A percentile compares a stretch with the other conserved stretches of the same genome.
Conservation (phyloP, 805 yeast species). For the Pichia manshurica region DNA sequence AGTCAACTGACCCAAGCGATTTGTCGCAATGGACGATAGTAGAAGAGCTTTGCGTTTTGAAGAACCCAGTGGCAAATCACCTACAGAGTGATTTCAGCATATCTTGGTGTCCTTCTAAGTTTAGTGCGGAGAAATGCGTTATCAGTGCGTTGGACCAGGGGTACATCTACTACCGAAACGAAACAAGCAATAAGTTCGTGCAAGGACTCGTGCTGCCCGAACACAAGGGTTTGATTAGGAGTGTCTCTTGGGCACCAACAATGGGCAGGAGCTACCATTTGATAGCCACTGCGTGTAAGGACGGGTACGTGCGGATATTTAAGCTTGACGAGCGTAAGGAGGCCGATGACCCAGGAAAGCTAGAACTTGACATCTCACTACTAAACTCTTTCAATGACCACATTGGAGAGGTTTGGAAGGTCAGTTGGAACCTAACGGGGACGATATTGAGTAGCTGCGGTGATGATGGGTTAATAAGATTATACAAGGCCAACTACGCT, state of each 20-base stretch:
- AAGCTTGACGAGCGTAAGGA: slow-evolving; percentile 48
- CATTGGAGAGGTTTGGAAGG: slow-evolving; percentile 78
- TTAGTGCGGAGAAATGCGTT: slow-evolving; percentile 71
- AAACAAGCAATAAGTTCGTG: slow-evolving; percentile 43
- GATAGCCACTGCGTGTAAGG: slow-evolving; percentile 93
- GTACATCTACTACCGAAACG: slow-evolving; percentile 54
- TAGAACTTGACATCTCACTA: slow-evolving; percentile 21
- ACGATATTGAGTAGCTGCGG: slow-evolving; percentile 91
- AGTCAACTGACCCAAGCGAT: slow-evolving; percentile 86
- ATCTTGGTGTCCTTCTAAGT: slow-evolving; percentile 88
- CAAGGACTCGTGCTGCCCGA: slow-evolving; percentile 68
- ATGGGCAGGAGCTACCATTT: slow-evolving; percentile 87
- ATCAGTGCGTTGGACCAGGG: slow-evolving; percentile 88
- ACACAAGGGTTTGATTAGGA: slow-evolving; percentile 79
- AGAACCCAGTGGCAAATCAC: slow-evolving; percentile 69
- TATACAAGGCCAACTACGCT: slow-evolving; percentile 86
- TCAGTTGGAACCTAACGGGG: slow-evolving; percentile 91
- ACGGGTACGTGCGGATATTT: slow-evolving; percentile 84
- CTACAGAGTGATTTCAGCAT: slow-evolving; percentile 80
- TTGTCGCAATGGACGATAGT: slow-evolving; percentile 75
- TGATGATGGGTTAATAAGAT: slow-evolving; percentile 85
- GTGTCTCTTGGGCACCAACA: slow-evolving; percentile 94
- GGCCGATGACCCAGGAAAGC: slow-evolving; percentile 14
- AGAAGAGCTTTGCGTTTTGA: slow-evolving; percentile 61
- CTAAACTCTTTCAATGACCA: slow-evolving; percentile 30